A percentile compares a stretch with the other conserved stretches of the same genome.
Conservation (phyloP, 306 rosid genomes). For the Quercus engelmannii region DNA sequence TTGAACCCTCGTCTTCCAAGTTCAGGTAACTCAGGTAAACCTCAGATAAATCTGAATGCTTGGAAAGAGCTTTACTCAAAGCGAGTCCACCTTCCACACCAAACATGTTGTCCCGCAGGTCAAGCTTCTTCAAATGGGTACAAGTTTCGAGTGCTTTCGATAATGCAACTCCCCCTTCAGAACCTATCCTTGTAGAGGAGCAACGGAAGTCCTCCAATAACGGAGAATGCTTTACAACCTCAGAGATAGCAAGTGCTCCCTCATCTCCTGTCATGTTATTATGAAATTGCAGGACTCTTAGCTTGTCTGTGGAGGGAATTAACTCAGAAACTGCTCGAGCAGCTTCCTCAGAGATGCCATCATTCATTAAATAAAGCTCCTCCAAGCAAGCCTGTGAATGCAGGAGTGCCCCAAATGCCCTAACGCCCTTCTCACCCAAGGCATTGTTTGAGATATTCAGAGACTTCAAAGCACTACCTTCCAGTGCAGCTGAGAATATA, state of each 20-base stretch:
- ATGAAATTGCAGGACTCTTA: slow-evolving; percentile 72
- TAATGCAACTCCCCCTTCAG: slow-evolving; percentile 86
- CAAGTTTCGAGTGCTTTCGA: slow-evolving; percentile 57
- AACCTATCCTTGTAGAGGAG: slow-evolving; percentile 74
- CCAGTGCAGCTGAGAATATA: slow-evolving; percentile 71
- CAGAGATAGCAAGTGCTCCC: slow-evolving; percentile 71
- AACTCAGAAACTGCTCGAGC: slow-evolving; percentile 74
- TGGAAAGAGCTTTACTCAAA: slow-evolving; percentile 70
- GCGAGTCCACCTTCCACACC: slow-evolving; percentile 78
- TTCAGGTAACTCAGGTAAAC: slow-evolving; percentile 79
- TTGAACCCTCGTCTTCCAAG: slow-evolving; percentile 79
- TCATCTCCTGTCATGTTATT: slow-evolving; percentile 87
- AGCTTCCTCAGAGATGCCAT: slow-evolving; percentile 89
- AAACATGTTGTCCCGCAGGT: slow-evolving; percentile 89
- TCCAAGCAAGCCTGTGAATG: slow-evolving; percentile 72
- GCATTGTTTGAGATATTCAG: slow-evolving; percentile 85
- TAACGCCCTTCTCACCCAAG: slow-evolving; percentile 87
- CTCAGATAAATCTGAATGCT: slow-evolving; percentile 60
- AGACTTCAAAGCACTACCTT: slow-evolving; percentile 60
- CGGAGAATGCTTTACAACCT: slow-evolving; percentile 69
- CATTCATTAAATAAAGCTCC: slow-evolving; percentile 81
- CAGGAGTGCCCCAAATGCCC: slow-evolving; percentile 79
- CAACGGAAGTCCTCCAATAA: slow-evolving; percentile 73
- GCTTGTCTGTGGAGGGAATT: slow-evolving; percentile 80
- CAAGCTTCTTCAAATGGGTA: slow-evolving; percentile 66